phyloP scores from a whole-genome alignment of 1,284 basidiomycete genomes.

The Tremellales sp. region DNA sequence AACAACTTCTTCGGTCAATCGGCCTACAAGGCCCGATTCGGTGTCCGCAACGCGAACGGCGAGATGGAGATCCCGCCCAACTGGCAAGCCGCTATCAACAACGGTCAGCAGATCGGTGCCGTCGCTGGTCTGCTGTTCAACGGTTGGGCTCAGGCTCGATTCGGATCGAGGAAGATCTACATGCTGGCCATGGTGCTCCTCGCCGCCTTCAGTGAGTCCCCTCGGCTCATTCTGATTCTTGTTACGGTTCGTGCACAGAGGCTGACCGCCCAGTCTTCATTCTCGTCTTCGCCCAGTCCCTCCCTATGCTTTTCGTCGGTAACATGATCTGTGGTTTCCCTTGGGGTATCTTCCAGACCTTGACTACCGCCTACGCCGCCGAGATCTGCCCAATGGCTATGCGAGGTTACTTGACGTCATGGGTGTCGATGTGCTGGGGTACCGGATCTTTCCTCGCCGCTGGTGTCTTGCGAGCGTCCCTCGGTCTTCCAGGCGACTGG shows the following conservation, averaged over 20 bases:
- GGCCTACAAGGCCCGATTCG: conserved; percentile 5
- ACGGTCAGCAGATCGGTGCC: conserved; percentile 6
- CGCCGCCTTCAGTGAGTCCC: not conserved
- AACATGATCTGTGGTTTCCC: conserved; percentile 34
- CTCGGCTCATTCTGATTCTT: not conserved
- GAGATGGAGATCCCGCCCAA: not conserved
- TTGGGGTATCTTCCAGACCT: conserved; percentile 25
- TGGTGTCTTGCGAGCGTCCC: conserved; percentile 20
- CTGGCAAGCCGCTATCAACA: conserved; percentile 1
- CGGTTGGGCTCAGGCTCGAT: conserved; percentile 37
- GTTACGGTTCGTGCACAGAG: not conserved
- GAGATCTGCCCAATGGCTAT: conserved; percentile 39
- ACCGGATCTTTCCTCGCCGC: conserved; percentile 35
- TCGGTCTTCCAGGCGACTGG: conserved; percentile 1
- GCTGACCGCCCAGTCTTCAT: conserved; percentile 19
- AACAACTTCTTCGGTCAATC: conserved; percentile 7
- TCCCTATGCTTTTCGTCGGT: conserved; percentile 26
- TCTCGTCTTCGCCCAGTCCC: conserved; percentile 24
- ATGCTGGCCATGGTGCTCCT: conserved; percentile 18
- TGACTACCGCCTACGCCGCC: conserved; percentile 33
- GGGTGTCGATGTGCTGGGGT: conserved; percentile 36
- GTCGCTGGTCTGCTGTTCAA: conserved; percentile 45
- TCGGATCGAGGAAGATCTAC: conserved; percentile 29
- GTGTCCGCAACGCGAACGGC: not conserved
- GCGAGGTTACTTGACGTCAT: conserved; percentile 37